Evolutionary conservation across 805 yeast species (phyloP).

Genomic region (Sugiyamaella qingdaonensis): DNA sequence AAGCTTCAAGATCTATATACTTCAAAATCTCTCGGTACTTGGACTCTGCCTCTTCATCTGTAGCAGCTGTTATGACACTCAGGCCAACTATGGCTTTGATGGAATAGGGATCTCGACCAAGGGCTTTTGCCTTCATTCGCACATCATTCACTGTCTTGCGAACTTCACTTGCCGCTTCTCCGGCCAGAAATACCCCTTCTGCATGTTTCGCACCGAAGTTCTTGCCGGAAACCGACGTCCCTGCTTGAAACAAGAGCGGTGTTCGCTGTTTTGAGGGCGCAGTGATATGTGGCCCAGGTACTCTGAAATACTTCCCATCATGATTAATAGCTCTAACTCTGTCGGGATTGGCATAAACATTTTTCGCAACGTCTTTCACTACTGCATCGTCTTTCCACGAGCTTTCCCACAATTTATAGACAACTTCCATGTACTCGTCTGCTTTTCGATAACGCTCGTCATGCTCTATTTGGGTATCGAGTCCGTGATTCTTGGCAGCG

Average conservation of each 20-base stretch:
- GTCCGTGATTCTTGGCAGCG: constrained; percentile 41
- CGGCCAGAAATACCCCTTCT: constrained; percentile 39
- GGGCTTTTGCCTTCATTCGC: constrained; percentile 33
- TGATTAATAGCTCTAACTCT: constrained; percentile 40
- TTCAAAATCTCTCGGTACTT: constrained; percentile 34
- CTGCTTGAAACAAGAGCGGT: constrained; percentile 45
- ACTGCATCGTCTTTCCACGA: constrained; percentile 46
- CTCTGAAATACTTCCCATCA: constrained; percentile 40
- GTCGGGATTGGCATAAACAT: constrained; percentile 30
- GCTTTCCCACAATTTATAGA: constrained; percentile 38
- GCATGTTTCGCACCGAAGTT: constrained; percentile 44
- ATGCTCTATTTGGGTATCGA: constrained; percentile 37
- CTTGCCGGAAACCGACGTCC: constrained; percentile 40
- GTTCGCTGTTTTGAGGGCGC: constrained; percentile 44
- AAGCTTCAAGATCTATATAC: constrained; percentile 41
- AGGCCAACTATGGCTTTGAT: constrained; percentile 39
- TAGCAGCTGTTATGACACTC: constrained; percentile 37
- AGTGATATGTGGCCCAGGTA: constrained; percentile 43
- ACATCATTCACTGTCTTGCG: constrained; percentile 32
- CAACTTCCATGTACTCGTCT: constrained; percentile 39
- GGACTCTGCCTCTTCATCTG: constrained; percentile 40
- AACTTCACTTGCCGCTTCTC: constrained; percentile 32
- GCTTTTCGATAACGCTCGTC: constrained; percentile 41
- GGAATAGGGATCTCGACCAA: constrained; percentile 36
- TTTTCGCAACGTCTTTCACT: constrained; percentile 25